Conservation (phyloP, 2,329 filamentous ascomycete species). For the Penicillium sp. region DNA sequence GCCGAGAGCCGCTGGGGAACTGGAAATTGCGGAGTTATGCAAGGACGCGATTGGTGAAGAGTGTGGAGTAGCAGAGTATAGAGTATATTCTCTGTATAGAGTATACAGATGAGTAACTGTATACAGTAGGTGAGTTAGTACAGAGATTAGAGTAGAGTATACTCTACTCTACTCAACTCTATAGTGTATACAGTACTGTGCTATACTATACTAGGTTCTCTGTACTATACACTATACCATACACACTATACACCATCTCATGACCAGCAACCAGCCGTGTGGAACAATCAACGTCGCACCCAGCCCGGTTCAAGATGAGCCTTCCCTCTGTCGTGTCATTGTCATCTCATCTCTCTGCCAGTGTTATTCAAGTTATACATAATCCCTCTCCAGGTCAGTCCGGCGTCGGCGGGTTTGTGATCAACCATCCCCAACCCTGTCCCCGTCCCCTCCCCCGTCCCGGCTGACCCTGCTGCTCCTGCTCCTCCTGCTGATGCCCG, state of each 20-base stretch:
- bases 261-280: conserved; percentile 8
- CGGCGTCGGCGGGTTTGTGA: conserved; percentile 1
- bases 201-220: background rate
- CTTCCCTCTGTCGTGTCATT: too few relatives aligned
- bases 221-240: background rate
- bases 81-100: background rate
- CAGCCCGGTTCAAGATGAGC: conserved; percentile 2
- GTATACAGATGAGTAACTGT: background rate
- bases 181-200: background rate
- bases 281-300: conserved; percentile 8
- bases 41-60: conserved; percentile 28
- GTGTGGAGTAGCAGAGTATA: conserved; percentile 14
- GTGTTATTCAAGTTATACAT: too few relatives aligned
- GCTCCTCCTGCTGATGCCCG: conserved; percentile 16
- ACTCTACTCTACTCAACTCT: too few relatives aligned
- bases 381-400: background rate
- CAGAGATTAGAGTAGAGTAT: too few relatives aligned
- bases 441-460: too few relatives aligned
- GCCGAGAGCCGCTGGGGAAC: conserved; percentile 27
- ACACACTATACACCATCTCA: too few relatives aligned
- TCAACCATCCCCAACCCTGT: too few relatives aligned
- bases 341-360: background rate
- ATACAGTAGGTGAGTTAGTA: too few relatives aligned
- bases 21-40: conserved; percentile 32
- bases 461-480: too few relatives aligned